phyloP scores from a whole-genome alignment of 2,329 filamentous ascomycete species.

The Simplicillium sp. region DNA sequence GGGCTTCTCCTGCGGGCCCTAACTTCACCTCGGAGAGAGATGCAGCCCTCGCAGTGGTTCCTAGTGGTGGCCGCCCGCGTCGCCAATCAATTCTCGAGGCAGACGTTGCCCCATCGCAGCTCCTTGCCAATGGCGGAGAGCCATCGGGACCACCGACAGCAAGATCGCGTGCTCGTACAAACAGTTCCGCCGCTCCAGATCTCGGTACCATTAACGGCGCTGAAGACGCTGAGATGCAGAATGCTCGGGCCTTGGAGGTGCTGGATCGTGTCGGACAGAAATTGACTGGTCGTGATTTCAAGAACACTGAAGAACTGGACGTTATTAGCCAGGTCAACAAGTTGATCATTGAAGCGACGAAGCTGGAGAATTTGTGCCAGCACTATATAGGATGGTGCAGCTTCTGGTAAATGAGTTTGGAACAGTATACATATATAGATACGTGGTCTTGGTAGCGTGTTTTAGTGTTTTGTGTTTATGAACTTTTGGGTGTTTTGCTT shows the following conservation, averaged over 20 bases:
- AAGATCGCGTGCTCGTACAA: conserved; percentile 48
- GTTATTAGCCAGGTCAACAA: conserved; percentile 88
- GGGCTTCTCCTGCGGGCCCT: conserved; percentile 53
- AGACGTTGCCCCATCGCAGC: conserved; percentile 48
- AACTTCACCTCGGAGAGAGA: conserved; percentile 57
- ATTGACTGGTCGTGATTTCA: conserved; percentile 88
- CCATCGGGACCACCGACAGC: conserved; percentile 36
- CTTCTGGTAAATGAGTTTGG: conserved; percentile 63
- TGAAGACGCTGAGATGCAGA: conserved; percentile 69
- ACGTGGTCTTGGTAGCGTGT: too few species aligned
- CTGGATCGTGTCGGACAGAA: conserved; percentile 90
- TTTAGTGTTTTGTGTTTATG: too few species aligned
- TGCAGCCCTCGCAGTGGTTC: conserved; percentile 36
- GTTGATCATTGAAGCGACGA: conserved; percentile 89
- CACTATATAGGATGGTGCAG: conserved; percentile 99
- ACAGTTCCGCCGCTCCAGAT: conserved; percentile 38
- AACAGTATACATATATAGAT: too few species aligned
- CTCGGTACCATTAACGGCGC: conserved; percentile 14
- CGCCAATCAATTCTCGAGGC: conserved; percentile 62
- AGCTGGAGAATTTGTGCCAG: conserved; percentile 94
- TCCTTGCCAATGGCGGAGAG: conserved; percentile 34
- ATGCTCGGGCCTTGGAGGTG: conserved; percentile 85
- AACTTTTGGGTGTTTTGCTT: too few species aligned
- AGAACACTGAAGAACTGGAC: conserved; percentile 71
- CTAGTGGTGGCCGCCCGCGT: conserved; percentile 40